Conservation (phyloP, 345 rosid genomes). For the Eucalyptus sideroxylon region DNA sequence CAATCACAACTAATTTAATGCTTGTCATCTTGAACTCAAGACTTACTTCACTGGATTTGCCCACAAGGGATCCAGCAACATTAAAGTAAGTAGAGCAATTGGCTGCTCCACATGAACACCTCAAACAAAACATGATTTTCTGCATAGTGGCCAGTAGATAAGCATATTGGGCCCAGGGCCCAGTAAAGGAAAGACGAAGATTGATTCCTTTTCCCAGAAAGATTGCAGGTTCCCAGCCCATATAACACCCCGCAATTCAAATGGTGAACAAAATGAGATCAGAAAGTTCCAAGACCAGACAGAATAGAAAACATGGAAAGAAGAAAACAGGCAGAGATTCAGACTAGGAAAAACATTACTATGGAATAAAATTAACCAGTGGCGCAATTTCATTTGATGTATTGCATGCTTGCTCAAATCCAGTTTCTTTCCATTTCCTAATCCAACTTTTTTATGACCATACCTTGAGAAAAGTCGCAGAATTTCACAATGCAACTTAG, state of each 20-base stretch:
- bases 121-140: not conserved
- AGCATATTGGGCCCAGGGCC: not conserved
- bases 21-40: not conserved
- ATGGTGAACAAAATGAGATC: not conserved
- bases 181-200: not conserved
- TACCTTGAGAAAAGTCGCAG: slow-evolving; percentile 92
- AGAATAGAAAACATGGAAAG: not conserved
- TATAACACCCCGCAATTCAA: not conserved
- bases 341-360: not conserved
- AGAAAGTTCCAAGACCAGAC: not conserved
- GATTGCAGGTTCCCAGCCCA: not conserved
- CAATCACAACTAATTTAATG: not conserved
- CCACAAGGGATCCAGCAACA: not conserved
- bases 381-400: not conserved
- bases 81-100: not conserved
- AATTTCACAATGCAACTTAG: slow-evolving; percentile 89
- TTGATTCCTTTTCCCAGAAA: not conserved
- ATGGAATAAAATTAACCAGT: not conserved
- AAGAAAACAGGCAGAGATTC: not conserved
- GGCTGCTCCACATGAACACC: not conserved
- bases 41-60: not conserved
- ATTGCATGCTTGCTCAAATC: not conserved
- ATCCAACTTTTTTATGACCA: not conserved
- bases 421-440: not conserved
- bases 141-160: not conserved